Base-by-base conservation (phyloP, 257 asterid genomes). In the Solanum neorickii region DNA sequence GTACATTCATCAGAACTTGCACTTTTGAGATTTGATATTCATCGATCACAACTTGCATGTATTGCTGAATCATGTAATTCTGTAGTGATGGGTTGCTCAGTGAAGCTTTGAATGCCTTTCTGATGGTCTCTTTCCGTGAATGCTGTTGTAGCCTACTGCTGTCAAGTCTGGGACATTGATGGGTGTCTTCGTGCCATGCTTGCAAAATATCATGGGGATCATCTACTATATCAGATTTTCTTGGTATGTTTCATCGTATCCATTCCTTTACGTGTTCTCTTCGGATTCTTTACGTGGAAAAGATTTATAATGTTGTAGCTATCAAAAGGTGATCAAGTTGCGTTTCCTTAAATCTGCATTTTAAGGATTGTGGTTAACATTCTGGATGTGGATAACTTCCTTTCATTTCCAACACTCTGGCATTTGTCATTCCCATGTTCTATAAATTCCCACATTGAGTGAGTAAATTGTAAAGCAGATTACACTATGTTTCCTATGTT, bases 111-210 rank as follows among this genome's bases (percentile, higher is more conserved):
- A 11, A 82, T 49, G 69, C 85, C 66, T 29, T 82, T 82, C 37
- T 82, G 33, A 46, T 47, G 16, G 16, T 78, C 84, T 46, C 39
- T 78, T 44, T 46, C 65, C 47, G 84, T 78, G 88, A 72, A 33
- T 46, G 35, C 83, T 49, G 25, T 80, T 88, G 90, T 94, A 97
- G 99, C 93, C 90, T 82, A 86, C 88, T 91, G 93, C 91, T 88
- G 90, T 95, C 90, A 94, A 97, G 91, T 88, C 91, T 86, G 99
- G 99, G 85, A 97, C 99, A 74, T 89, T 96, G 98, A 97, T 97
- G 99, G 99, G 99, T 85, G 99, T 97, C 62, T 97, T 97, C 90
- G 93, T 97, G 84, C 99, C 99, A 89, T 97, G 99, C 91, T 92
- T 97, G 94, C 99, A 97, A 89, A 97, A 94, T 90, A 97, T 97